phyloP scores from a whole-genome alignment of 768 basidiomycete genomes.

The Coprinopsis sp. region DNA sequence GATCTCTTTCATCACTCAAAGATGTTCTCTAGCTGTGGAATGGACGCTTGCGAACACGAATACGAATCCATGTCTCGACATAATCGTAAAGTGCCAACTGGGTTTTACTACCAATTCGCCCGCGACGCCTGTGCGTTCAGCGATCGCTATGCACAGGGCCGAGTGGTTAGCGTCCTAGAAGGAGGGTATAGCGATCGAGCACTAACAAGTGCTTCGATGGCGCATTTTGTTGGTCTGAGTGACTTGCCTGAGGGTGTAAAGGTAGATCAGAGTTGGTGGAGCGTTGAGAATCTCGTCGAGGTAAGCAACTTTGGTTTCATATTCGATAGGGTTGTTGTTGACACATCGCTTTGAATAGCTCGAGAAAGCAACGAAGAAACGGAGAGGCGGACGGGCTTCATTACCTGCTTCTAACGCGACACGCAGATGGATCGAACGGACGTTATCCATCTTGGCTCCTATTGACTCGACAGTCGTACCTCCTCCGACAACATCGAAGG shows the following conservation, averaged over 20 bases:
- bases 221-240: constrained; percentile 70
- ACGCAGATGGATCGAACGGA: constrained; percentile 58
- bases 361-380: constrained; percentile 61
- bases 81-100: constrained; percentile 79
- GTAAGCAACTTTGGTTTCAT: too few species aligned
- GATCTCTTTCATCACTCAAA: background rate
- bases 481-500: constrained; percentile 6
- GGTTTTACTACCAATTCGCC: constrained; percentile 83
- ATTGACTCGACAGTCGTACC: constrained; percentile 31
- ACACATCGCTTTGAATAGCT: constrained; percentile 35
- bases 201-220: constrained; percentile 76
- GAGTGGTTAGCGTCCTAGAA: constrained; percentile 85
- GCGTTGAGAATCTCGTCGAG: constrained; percentile 49
- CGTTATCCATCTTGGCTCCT: constrained; percentile 43
- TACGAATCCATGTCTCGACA: constrained; percentile 89
- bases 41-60: constrained; percentile 94
- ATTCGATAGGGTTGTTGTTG: too few species aligned
- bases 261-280: constrained; percentile 65
- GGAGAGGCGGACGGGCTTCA: constrained; percentile 45
- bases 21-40: constrained; percentile 65
- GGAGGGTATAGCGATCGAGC: constrained; percentile 94
- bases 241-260: constrained; percentile 24
- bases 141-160: constrained; percentile 58
- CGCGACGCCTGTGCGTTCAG: constrained; percentile 64
- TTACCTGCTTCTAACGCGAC: constrained; percentile 25